Evolutionary conservation across 2,329 filamentous ascomycete species (phyloP), one percentile per base, ranked within the genome.

Genomic region (Calonectria multiphialidica): DNA sequence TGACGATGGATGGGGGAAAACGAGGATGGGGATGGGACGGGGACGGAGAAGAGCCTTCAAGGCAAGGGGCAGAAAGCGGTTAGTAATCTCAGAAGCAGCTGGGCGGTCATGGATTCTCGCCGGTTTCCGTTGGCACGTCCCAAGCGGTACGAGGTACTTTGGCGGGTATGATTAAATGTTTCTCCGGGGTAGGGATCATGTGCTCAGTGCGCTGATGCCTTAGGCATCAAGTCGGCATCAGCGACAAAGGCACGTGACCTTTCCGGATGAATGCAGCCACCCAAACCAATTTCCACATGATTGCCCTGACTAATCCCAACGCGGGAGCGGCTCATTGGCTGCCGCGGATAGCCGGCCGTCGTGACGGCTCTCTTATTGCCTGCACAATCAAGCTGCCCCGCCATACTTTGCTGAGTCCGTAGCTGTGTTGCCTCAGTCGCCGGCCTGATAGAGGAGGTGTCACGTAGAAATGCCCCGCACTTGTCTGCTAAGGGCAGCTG

Each of bases 381-480:
- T 72, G 72, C 55, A 47, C 44, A 40, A 25, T 69, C 65, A 71
- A 74, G 49, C 68, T 76, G 74, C 79, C 79, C 79, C 79, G 79
- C 79, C 79, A 78, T 73, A 59, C 53, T 40, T 59, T 16, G 35
- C 73, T 76, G 69, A 75, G 73, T 64, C 68, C 49, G 50, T 47
- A 68, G 70, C 73, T 75, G 74, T 71, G 70, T 67, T 76, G 67
- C 71, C 75, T 79, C 71, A 75, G 71, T 72, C 73, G 71, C 63
- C 75, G 72, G 71, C 77, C 74, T 64, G 69, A 77, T 80, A 74
- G 66, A 79, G 78, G 72, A 78, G 72, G 77, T 74, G 74, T 75
- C 74, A 74, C 76, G 79, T 62, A 62, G 55, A 37, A 78, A 87
- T 88, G 86, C 86, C 86, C 86, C 86, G 86, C 86, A 87, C 83